Base-by-base conservation (phyloP, 768 basidiomycete species). In the Zangia roseola region DNA sequence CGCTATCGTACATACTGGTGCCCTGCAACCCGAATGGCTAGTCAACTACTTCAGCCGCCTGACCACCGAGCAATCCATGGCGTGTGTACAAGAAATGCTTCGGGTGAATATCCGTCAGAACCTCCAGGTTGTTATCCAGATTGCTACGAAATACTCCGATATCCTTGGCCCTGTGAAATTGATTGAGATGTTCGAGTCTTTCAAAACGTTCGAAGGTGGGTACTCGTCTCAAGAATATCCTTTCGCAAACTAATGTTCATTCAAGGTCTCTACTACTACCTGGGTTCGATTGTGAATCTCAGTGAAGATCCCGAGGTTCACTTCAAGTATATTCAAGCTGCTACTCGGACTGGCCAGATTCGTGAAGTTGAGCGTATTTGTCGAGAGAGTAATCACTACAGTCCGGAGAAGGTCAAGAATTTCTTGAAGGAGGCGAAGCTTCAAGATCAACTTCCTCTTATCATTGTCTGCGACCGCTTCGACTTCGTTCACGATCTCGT, bases 381-480 rank as follows among this genome's bases (percentile, higher is more conserved):
- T 66, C 80, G 97, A 45, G 97, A 99, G 74, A 93, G 90, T 69
- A 97, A 98, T 72, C 78, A 76, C 72, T 98, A 98, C 80, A 97
- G 94, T 70, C 91, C 97, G 1, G 97, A 99, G 76, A 99, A 99
- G 72, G 97, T 98, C 81, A 98, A 99, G 80, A 99, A 99, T 73
- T 98, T 97, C 86, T 83, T 97, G 69, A 97, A 97, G 71, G 97
- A 99, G 65, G 94, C 97, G 62, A 94, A 97, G 63, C 84, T 99
- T 24, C 73, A 84, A 31, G 97, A 98, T 65, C 97, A 98, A 67
- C 84, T 99, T 31, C 97, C 97, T 5, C 85, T 99, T 59, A 99
- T 98, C 76, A 98, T 99, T 57, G 97, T 99, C 61, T 98, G 97
- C 80, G 97, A 99, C 68, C 93, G 97, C 33, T 99, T 98, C 78